Conservation (phyloP, 768 basidiomycete genomes). For the Termitomyces sp. region DNA sequence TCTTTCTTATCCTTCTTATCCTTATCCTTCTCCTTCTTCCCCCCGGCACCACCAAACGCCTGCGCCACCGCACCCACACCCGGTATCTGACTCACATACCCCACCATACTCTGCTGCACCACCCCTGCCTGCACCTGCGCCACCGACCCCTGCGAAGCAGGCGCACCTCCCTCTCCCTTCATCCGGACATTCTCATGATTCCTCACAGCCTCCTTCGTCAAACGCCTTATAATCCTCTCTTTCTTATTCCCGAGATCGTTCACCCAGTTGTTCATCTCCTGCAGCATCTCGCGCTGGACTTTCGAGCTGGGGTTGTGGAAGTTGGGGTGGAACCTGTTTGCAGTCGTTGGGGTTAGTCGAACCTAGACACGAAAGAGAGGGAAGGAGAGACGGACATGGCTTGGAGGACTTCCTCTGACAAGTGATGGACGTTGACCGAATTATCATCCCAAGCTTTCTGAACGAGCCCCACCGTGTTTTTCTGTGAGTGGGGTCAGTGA, state of each 20-base stretch:
- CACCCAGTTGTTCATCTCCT: constrained; percentile 61
- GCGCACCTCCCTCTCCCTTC: constrained; percentile 44
- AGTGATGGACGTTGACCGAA: constrained; percentile 48
- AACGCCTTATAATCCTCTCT: constrained; percentile 45
- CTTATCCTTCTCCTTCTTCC: constrained; percentile 20
- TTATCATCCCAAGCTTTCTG: constrained; percentile 79
- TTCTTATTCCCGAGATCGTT: constrained; percentile 43
- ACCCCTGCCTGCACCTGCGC: constrained; percentile 44
- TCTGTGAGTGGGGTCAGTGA: constrained; percentile 24
- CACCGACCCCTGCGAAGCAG: constrained; percentile 42
- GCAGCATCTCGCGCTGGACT: constrained; percentile 74
- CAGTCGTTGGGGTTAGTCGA: background rate
- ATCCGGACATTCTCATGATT: constrained; percentile 68
- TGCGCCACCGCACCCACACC: constrained; percentile 40
- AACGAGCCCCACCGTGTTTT: constrained; percentile 61
- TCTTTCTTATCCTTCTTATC: constrained; percentile 16
- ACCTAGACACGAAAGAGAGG: background rate
- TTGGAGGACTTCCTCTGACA: constrained; percentile 60
- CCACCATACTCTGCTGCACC: constrained; percentile 42
- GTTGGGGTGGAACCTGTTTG: constrained; percentile 73
- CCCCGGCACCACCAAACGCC: constrained; percentile 26
- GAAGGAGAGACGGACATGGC: constrained; percentile 46
- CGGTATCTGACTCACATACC: constrained; percentile 43
- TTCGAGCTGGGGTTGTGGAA: constrained; percentile 62
- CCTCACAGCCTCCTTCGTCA: constrained; percentile 62